These are phyloP conservation scores for Chrysoporthe deuterocubensis DNA, from an alignment of 2,329 filamentous ascomycete species.

Conservation along the genomic window DNA sequence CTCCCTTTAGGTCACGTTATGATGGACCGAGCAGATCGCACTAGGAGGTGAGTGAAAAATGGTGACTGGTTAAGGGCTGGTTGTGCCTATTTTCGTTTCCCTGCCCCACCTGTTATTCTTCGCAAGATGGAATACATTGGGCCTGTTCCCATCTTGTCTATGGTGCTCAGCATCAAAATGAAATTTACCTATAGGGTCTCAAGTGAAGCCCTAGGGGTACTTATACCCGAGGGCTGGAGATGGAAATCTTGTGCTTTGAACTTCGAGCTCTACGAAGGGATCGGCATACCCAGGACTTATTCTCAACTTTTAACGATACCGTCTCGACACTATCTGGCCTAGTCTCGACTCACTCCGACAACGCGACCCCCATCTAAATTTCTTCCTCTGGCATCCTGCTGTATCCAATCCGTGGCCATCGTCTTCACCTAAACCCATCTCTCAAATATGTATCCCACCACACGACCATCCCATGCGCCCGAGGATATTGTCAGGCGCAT, in stretches of 20 bases:
- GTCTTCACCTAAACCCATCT: background rate
- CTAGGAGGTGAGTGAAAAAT: constrained; percentile 25
- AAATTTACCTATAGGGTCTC: constrained; percentile 2
- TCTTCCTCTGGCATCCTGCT: background rate
- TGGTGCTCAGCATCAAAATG: constrained; percentile 13
- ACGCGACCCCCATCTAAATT: background rate
- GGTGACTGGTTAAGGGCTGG: background rate
- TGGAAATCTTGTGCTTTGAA: background rate
- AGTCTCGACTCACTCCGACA: background rate
- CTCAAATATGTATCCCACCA: background rate
- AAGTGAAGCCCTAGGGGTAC: background rate
- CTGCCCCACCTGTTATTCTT: background rate
- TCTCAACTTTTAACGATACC: background rate
- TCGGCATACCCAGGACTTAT: background rate
- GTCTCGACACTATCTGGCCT: background rate
- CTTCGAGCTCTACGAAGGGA: background rate
- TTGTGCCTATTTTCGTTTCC: background rate
- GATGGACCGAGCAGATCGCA: constrained; percentile 28
- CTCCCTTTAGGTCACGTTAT: constrained; percentile 7
- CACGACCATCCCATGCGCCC: background rate
- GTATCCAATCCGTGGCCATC: background rate
- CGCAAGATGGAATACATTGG: background rate
- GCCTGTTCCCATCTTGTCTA: background rate
- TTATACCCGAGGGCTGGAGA: background rate
- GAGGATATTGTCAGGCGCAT: background rate